phyloP scores from a whole-genome alignment of 495 filamentous ascomycete species.

The Mytilinidion resinicola region DNA sequence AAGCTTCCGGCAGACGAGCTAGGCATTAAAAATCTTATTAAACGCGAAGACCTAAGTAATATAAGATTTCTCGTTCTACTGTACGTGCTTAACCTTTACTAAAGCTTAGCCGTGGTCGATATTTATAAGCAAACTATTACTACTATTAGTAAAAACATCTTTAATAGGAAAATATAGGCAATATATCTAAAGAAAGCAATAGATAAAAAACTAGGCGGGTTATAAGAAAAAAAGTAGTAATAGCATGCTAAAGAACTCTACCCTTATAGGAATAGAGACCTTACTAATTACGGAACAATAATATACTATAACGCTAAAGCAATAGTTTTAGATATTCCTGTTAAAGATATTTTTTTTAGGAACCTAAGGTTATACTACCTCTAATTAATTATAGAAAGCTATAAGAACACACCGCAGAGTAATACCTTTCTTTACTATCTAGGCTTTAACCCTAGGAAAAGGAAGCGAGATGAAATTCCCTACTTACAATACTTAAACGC shows the following conservation, averaged over 20 bases:
- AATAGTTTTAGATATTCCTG: background rate
- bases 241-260: background rate
- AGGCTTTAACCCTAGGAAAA: background rate
- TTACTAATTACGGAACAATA: background rate
- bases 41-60: background rate
- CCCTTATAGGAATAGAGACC: background rate
- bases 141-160: background rate
- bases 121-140: background rate
- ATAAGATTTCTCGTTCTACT: background rate
- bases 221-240: background rate
- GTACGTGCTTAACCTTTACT: background rate
- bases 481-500: background rate
- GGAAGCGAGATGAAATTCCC: background rate
- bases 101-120: background rate
- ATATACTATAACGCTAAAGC: background rate
- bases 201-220: background rate
- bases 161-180: background rate
- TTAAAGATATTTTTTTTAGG: background rate
- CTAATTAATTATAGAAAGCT: background rate
- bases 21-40: too few relatives aligned
- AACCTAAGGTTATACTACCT: background rate
- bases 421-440: background rate
- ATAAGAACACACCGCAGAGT: background rate
- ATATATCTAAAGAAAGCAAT: background rate
- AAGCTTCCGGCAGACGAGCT: too few relatives aligned